A percentile compares a stretch with the other conserved stretches of the same genome.
phyloP scores from a whole-genome alignment of 1,284 basidiomycete genomes.

The Bothia castanella region DNA sequence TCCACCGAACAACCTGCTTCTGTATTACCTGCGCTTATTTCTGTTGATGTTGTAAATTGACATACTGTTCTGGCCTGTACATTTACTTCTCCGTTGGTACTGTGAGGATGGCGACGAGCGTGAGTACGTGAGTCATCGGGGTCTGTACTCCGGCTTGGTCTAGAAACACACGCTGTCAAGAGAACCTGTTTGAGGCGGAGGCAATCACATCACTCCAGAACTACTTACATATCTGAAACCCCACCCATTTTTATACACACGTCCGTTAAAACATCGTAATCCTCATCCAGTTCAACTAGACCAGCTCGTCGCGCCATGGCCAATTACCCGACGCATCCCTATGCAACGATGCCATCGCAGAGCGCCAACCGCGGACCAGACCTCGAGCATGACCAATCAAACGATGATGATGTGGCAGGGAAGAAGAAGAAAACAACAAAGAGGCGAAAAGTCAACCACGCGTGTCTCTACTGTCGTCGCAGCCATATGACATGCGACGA shows the following conservation, averaged over 20 bases:
- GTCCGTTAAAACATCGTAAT: slow-evolving; percentile 9
- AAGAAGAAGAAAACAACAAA: slow-evolving; percentile 63
- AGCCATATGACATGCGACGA: slow-evolving; percentile 95
- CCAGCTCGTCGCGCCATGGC: slow-evolving; percentile 20
- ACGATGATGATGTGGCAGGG: slow-evolving; percentile 28
- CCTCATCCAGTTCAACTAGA: slow-evolving; percentile 9
- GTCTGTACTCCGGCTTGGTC: slow-evolving; percentile 13
- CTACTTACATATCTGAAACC: slow-evolving; percentile 23
- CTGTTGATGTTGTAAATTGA: neutral
- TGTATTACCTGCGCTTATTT: too few relatives aligned
- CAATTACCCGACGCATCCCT: slow-evolving; percentile 31
- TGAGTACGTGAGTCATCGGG: slow-evolving; percentile 25
- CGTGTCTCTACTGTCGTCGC: slow-evolving; percentile 89
- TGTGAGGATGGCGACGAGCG: neutral
- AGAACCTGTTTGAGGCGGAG: slow-evolving; percentile 21
- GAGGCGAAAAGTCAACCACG: slow-evolving; percentile 82
- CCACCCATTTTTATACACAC: slow-evolving; percentile 22
- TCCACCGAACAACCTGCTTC: too few relatives aligned
- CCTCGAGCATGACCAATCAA: slow-evolving; percentile 26
- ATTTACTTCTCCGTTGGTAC: slow-evolving; percentile 8
- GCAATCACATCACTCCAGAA: slow-evolving; percentile 19
- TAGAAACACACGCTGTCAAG: slow-evolving; percentile 25
- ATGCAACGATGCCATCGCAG: slow-evolving; percentile 25
- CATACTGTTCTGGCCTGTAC: neutral
- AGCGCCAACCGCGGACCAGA: slow-evolving; percentile 11